phyloP scores from a whole-genome alignment of 192 early-diverging fungal genomes.

The Anaeromyces robustus region DNA sequence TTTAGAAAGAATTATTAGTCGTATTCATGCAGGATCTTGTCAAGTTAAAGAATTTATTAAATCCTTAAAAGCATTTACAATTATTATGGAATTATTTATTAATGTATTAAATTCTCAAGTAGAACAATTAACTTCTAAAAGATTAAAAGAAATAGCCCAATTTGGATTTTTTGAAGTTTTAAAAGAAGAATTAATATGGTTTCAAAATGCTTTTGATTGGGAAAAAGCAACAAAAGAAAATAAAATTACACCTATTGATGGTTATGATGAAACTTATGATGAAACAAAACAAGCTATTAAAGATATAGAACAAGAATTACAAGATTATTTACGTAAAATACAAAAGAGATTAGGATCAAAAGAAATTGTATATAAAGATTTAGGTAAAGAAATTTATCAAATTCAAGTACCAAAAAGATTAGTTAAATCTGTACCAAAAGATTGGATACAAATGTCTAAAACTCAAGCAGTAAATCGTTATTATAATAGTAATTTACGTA shows the following conservation, averaged over 20 bases:
- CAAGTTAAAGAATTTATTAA: slow-evolving; percentile 70
- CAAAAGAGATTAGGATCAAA: slow-evolving; percentile 39
- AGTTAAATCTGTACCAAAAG: slow-evolving; percentile 46
- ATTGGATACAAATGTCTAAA: slow-evolving; percentile 60
- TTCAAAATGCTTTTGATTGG: background rate
- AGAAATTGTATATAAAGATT: slow-evolving; percentile 64
- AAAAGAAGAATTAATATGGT: slow-evolving; percentile 31
- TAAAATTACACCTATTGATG: slow-evolving; percentile 7
- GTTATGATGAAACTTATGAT: slow-evolving; percentile 70
- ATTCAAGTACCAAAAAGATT: slow-evolving; percentile 62
- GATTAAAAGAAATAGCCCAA: slow-evolving; percentile 26
- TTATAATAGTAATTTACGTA: slow-evolving; percentile 51
- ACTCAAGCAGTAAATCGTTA: slow-evolving; percentile 73
- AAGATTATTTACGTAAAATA: slow-evolving; percentile 44
- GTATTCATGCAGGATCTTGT: slow-evolving; percentile 75
- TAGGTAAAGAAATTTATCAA: slow-evolving; percentile 92
- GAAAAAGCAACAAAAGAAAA: background rate
- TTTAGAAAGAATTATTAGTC: slow-evolving; percentile 75
- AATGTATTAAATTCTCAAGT: slow-evolving; percentile 12
- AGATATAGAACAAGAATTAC: slow-evolving; percentile 49
- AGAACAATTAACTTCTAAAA: slow-evolving; percentile 31
- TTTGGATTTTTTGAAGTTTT: slow-evolving; percentile 34
- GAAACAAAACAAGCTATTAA: slow-evolving; percentile 30
- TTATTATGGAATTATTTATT: slow-evolving; percentile 25
- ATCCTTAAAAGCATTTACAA: slow-evolving; percentile 39